Conservation (phyloP, 192 early-diverging fungal genomes). For the Haplosporangium gracile region DNA sequence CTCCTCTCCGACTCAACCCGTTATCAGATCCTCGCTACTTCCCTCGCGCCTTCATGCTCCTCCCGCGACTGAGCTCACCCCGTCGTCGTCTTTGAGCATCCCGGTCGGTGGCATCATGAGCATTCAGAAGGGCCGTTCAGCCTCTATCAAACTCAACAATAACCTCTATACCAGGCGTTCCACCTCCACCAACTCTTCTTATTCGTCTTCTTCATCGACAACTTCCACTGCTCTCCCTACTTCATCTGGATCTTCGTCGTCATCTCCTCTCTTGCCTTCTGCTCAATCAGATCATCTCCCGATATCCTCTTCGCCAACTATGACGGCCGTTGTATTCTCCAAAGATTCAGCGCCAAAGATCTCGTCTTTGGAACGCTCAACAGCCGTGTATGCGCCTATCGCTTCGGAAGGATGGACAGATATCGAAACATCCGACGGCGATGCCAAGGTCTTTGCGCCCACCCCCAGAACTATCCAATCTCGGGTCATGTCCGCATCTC, state of each 20-base stretch:
- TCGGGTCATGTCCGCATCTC: background rate
- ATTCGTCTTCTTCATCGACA: background rate
- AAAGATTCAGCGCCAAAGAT: background rate
- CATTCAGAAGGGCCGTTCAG: slow-evolving; percentile 1
- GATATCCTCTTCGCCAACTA: background rate
- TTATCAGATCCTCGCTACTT: background rate
- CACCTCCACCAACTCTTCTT: background rate
- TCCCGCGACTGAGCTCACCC: background rate
- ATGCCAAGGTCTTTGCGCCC: background rate
- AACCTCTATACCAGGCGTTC: background rate
- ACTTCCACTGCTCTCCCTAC: background rate
- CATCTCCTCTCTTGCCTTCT: background rate
- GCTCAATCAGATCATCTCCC: background rate
- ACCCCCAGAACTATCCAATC: slow-evolving; percentile 2
- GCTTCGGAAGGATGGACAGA: background rate
- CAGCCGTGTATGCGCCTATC: background rate
- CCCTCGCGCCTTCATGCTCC: slow-evolving; percentile 5
- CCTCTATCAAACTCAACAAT: background rate
- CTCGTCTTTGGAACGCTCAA: background rate
- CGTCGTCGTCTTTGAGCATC: slow-evolving; percentile 13
- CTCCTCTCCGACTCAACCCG: background rate
- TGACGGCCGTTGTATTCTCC: background rate
- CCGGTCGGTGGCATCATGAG: slow-evolving; percentile 23
- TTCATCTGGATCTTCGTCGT: background rate
- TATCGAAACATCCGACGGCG: background rate